Evolutionary conservation across 2,329 filamentous ascomycete species (phyloP).

Genomic region (Colletotrichum tropicale): DNA sequence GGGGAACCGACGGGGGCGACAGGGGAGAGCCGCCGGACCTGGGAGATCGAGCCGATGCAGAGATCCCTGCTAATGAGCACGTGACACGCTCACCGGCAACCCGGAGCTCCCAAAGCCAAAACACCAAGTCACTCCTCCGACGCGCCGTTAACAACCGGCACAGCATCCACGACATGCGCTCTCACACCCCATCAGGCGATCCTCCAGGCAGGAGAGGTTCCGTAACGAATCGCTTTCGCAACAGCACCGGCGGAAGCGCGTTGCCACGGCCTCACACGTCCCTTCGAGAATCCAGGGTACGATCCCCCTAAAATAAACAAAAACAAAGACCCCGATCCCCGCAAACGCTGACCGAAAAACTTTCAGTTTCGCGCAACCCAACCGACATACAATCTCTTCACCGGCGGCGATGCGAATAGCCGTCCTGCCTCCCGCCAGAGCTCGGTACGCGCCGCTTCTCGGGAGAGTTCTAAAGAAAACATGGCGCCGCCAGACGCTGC

Average conservation of each 20-base stretch:
- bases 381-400: constrained; percentile 64
- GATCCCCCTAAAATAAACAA: constrained; percentile 25
- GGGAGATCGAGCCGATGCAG: background rate
- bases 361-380: constrained; percentile 54
- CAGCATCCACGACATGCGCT: constrained; percentile 34
- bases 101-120: background rate
- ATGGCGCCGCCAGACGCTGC: constrained; percentile 63
- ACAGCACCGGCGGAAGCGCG: constrained; percentile 39
- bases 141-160: constrained; percentile 12
- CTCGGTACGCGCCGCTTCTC: constrained; percentile 52
- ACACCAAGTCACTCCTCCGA: constrained; percentile 17
- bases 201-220: constrained; percentile 33
- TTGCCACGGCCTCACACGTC: constrained; percentile 39
- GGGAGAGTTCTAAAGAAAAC: constrained; percentile 65
- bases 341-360: constrained; percentile 17
- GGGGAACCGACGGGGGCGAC: background rate
- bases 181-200: constrained; percentile 26
- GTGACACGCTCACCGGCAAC: constrained; percentile 8
- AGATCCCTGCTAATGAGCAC: background rate
- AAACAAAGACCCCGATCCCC: background rate
- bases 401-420: constrained; percentile 49
- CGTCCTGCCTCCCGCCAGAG: constrained; percentile 47
- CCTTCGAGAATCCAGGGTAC: constrained; percentile 42
- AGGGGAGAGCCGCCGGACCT: background rate
- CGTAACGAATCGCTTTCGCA: constrained; percentile 34